Evolutionary conservation across 164 flowering plant species (phyloP).

Genomic region (Liriodendron chinense): DNA sequence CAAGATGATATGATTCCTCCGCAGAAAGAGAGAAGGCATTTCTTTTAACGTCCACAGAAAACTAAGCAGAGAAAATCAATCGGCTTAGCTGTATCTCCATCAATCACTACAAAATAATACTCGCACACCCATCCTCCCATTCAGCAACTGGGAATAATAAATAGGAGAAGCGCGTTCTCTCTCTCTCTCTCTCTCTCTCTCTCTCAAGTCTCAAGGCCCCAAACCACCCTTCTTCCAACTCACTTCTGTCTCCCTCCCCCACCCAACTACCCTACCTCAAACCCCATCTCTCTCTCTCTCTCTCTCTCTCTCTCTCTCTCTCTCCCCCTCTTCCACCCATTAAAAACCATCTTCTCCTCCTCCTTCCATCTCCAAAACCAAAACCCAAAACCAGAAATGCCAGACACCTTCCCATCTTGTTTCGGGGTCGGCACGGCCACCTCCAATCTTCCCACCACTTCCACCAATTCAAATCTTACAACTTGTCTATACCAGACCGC

Average conservation of each 20-base stretch:
- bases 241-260: neutral
- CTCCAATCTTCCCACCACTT: conserved; percentile 12
- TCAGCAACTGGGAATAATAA: neutral
- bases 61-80: neutral
- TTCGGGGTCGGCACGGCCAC: conserved; percentile 27
- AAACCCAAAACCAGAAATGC: conserved; percentile 6
- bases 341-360: neutral
- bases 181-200: neutral
- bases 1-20: neutral
- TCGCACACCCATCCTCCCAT: neutral
- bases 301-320: neutral
- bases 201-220: neutral
- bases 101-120: neutral
- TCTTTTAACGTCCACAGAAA: neutral
- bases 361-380: neutral
- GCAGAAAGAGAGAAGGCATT: neutral
- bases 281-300: neutral
- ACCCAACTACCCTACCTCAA: neutral
- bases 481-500: conserved; percentile 66
- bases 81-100: neutral
- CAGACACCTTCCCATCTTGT: conserved; percentile 39
- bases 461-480: conserved; percentile 41
- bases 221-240: neutral
- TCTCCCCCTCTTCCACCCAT: neutral
- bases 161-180: neutral